Evolutionary conservation across 108 stramenopile genomes (phyloP).

Genomic region (Tribonema minus): DNA sequence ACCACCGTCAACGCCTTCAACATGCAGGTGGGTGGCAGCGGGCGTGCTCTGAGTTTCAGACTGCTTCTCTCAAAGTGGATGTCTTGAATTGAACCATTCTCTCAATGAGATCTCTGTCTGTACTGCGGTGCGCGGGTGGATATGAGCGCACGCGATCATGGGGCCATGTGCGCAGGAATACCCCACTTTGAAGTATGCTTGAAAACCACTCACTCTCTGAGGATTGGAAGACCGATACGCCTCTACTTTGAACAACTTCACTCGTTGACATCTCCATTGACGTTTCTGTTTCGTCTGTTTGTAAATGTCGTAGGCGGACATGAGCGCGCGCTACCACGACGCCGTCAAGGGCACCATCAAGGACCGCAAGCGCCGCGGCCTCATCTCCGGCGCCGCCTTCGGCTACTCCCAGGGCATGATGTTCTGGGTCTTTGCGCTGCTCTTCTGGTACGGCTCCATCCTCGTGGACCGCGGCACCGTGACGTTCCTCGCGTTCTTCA

Average conservation of each 20-base stretch:
- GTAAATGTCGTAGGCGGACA: not conserved
- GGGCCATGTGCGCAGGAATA: not conserved
- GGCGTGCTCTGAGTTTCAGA: not conserved
- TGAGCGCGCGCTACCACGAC: not conserved
- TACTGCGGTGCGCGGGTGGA: not conserved
- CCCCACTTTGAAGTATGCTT: not conserved
- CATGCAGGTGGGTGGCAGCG: slow-evolving; percentile 23
- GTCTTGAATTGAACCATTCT: not conserved
- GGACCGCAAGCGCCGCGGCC: slow-evolving; percentile 4
- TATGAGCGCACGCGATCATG: not conserved
- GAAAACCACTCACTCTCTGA: no score
- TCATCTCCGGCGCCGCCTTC: slow-evolving; percentile 4
- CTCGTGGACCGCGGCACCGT: slow-evolving; percentile 21
- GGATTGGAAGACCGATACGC: no score
- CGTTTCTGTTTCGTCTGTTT: no score
- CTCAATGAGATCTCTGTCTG: not conserved
- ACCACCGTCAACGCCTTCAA: slow-evolving; percentile 63
- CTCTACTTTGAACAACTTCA: no score
- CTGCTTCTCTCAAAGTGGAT: not conserved
- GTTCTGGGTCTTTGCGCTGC: slow-evolving; percentile 34
- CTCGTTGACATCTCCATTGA: no score
- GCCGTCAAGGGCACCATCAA: not conserved
- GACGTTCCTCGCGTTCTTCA: slow-evolving; percentile 25
- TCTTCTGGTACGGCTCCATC: slow-evolving; percentile 44
- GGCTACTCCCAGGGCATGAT: slow-evolving; percentile 40